A percentile compares a stretch with the other conserved stretches of the same genome.
Evolutionary conservation across 225 moss, liverwort and hornwort genomes (phyloP).

Genomic region (Pseudisothecium myosuroides): DNA sequence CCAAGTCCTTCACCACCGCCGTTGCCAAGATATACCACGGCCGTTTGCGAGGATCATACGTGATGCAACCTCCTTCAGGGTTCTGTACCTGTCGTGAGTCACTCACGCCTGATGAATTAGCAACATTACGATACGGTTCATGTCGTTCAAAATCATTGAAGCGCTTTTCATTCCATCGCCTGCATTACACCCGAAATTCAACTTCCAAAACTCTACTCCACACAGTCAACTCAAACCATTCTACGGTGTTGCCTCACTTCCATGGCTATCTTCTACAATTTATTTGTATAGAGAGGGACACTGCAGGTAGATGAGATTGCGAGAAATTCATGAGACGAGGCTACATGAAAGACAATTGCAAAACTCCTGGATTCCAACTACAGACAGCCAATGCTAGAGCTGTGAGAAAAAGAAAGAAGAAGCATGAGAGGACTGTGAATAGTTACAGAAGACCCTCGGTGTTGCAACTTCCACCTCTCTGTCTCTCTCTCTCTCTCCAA

Average conservation of each 20-base stretch:
- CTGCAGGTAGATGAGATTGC: background rate
- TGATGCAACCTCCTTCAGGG: slow-evolving; percentile 10
- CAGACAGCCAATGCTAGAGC: background rate
- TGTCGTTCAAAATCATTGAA: background rate
- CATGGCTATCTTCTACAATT: background rate
- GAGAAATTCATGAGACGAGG: background rate
- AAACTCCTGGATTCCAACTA: background rate
- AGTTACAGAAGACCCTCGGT: background rate
- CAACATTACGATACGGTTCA: background rate
- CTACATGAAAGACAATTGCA: background rate
- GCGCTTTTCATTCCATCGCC: background rate
- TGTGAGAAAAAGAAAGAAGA: background rate
- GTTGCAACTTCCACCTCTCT: background rate
- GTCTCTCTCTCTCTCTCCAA: background rate
- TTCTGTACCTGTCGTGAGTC: slow-evolving; percentile 12
- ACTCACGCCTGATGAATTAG: background rate
- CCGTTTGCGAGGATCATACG: slow-evolving; percentile 37
- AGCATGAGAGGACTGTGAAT: background rate
- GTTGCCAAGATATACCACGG: slow-evolving; percentile 46
- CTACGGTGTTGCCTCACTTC: background rate
- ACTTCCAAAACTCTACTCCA: background rate
- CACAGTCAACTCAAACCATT: background rate
- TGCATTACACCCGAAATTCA: background rate
- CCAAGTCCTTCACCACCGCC: slow-evolving; percentile 41
- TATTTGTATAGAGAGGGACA: background rate